These are phyloP conservation scores for Ustilago nuda DNA, from an alignment of 1,284 basidiomycete genomes.

Conservation along the genomic window DNA sequence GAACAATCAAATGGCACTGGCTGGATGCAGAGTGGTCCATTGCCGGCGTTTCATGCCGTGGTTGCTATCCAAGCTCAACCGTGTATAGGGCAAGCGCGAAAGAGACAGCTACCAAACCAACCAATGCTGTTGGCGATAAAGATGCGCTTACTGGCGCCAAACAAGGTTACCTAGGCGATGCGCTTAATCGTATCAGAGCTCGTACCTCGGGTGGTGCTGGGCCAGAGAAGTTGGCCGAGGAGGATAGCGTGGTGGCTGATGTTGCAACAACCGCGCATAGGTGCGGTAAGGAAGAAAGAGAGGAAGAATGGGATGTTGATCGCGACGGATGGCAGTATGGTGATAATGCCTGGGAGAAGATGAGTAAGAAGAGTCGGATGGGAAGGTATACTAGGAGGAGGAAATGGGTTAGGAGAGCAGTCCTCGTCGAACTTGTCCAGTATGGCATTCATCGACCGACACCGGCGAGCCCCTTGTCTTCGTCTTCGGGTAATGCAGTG, in stretches of 20 bases:
- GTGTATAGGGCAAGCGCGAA: constrained; percentile 41
- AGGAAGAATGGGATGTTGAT: constrained; percentile 74
- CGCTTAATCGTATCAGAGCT: constrained; percentile 41
- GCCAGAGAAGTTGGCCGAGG: not conserved
- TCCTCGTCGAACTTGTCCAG: constrained; percentile 68
- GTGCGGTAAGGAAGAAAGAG: constrained; percentile 1
- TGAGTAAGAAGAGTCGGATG: constrained; percentile 81
- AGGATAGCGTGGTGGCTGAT: constrained; percentile 23
- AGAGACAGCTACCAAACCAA: constrained; percentile 40
- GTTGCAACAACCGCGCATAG: constrained; percentile 32
- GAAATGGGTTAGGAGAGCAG: constrained; percentile 70
- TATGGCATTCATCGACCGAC: constrained; percentile 40
- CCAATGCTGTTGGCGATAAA: constrained; percentile 29
- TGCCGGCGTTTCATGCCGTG: constrained; percentile 53
- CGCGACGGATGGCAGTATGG: constrained; percentile 91
- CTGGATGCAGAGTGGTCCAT: constrained; percentile 71
- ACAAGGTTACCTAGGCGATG: constrained; percentile 50
- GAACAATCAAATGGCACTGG: constrained; percentile 70
- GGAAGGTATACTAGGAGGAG: constrained; percentile 74
- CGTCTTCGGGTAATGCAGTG: not conserved
- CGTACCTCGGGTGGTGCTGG: not conserved
- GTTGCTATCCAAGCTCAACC: constrained; percentile 24
- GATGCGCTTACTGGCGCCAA: constrained; percentile 37
- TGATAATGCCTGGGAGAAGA: constrained; percentile 94
- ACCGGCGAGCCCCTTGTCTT: constrained; percentile 8